A percentile compares a stretch with the other conserved stretches of the same genome.
These are phyloP conservation scores for Raffaelea ambrosiae DNA, from an alignment of 2,329 filamentous ascomycete genomes.

Conservation along the genomic window DNA sequence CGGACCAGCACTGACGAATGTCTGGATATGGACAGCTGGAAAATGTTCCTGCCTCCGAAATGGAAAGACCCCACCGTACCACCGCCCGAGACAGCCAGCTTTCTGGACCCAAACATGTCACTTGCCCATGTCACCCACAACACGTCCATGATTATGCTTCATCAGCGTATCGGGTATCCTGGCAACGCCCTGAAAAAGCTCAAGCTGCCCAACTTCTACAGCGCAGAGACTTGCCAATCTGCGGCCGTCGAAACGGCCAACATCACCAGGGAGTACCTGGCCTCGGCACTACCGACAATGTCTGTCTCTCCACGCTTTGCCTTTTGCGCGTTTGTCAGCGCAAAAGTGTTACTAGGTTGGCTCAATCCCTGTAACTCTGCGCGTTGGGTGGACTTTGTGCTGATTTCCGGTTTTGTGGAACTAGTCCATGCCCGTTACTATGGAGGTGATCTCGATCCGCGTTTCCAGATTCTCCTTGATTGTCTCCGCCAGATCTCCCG, in stretches of 20 bases:
- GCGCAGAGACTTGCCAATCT: constrained; percentile 37
- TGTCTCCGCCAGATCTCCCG: too few species aligned
- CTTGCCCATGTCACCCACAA: constrained; percentile 41
- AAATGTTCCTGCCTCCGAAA: constrained; percentile 16
- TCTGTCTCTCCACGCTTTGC: constrained; percentile 25
- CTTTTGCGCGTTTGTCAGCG: constrained; percentile 38
- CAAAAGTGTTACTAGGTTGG: constrained; percentile 25
- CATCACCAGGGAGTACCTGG: constrained; percentile 37
- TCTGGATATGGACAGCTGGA: constrained; percentile 4
- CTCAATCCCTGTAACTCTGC: too few species aligned
- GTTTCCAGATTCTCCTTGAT: too few species aligned
- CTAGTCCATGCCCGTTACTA: too few species aligned
- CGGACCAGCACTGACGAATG: too few species aligned
- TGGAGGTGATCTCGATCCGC: too few species aligned
- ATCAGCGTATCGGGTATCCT: constrained; percentile 40
- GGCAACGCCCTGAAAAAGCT: constrained; percentile 19
- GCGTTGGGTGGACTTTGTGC: too few species aligned
- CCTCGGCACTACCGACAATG: constrained; percentile 20
- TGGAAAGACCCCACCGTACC: constrained; percentile 26
- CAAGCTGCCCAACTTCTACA: constrained; percentile 30
- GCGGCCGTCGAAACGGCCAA: constrained; percentile 36
- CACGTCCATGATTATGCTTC: constrained; percentile 38
- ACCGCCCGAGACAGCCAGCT: constrained; percentile 5
- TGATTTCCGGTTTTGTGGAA: too few species aligned
- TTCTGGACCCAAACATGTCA: constrained; percentile 41